Conservation (phyloP, 169 alveolate genomes). For the Cryptosporidium ryanae region DNA sequence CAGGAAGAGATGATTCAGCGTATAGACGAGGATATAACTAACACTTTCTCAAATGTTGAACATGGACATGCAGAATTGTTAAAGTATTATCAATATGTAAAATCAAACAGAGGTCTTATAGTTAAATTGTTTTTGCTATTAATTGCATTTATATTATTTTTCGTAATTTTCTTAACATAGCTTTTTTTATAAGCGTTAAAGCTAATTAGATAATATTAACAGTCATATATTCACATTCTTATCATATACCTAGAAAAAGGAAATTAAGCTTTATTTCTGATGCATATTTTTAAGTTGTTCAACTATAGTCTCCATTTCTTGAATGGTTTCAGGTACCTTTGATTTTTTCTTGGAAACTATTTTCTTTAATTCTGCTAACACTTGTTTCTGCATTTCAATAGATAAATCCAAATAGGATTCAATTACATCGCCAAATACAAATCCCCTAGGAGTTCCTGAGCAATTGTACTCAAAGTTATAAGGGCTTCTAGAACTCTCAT, state of each 20-base stretch:
- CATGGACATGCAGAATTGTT: conserved; percentile 78
- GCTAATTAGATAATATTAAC: too few relatives aligned
- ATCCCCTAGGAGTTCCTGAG: conserved; percentile 70
- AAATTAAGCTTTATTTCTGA: conserved; percentile 10
- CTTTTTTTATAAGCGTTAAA: neutral
- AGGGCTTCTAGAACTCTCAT: conserved; percentile 4
- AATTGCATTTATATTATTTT: conserved; percentile 74
- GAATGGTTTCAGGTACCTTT: conserved; percentile 24
- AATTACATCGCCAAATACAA: conserved; percentile 42
- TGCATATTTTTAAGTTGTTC: conserved; percentile 72
- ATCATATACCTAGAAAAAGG: too few relatives aligned
- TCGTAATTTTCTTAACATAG: conserved; percentile 67
- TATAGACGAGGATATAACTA: conserved; percentile 70
- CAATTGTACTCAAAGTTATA: conserved; percentile 70
- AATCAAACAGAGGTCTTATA: conserved; percentile 77
- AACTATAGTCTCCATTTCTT: conserved; percentile 31
- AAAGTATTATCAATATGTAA: conserved; percentile 71
- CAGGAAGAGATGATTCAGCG: conserved; percentile 80
- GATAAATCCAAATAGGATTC: conserved; percentile 45
- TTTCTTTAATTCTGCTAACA: conserved; percentile 17
- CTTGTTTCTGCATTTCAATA: conserved; percentile 19
- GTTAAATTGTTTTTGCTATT: conserved; percentile 73
- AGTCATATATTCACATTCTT: neutral
- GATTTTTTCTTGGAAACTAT: neutral
- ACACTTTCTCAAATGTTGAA: conserved; percentile 44